Percentiles rank a stretch among this genome's conserved stretches.
phyloP scores from a whole-genome alignment of 2,329 filamentous ascomycete species.

The Penicillium sp. region DNA sequence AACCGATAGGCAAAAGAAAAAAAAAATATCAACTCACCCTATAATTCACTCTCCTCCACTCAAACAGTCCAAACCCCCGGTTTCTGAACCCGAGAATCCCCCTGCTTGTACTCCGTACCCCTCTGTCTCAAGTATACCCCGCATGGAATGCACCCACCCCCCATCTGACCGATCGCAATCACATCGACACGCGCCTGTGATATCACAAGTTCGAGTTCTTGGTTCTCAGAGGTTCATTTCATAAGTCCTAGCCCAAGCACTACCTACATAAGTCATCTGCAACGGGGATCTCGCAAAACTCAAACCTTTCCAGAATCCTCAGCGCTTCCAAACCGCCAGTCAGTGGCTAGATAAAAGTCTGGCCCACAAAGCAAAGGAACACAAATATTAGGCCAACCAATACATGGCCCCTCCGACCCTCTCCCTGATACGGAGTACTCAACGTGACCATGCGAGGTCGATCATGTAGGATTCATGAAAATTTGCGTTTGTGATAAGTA shows the following conservation, averaged over 20 bases:
- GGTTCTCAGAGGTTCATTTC: not conserved
- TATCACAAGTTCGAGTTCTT: not conserved
- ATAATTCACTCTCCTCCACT: not conserved
- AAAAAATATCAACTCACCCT: not conserved
- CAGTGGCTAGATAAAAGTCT: constrained; percentile 9
- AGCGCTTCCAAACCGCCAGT: constrained; percentile 7
- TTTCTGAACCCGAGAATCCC: not conserved
- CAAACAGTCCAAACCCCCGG: not conserved
- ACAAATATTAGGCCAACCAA: constrained; percentile 9
- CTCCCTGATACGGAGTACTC: constrained; percentile 8
- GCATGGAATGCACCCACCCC: not conserved
- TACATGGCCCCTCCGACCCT: constrained; percentile 8
- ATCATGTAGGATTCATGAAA: constrained; percentile 12
- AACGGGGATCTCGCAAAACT: constrained; percentile 16
- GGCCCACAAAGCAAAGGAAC: not conserved
- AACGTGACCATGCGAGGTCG: constrained; percentile 21
- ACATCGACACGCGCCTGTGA: constrained; percentile 5
- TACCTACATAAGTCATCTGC: constrained; percentile 10
- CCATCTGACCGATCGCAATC: constrained; percentile 6
- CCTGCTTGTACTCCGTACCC: not conserved
- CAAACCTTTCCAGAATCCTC: constrained; percentile 16
- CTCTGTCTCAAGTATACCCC: constrained; percentile 4
- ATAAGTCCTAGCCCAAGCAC: not conserved
- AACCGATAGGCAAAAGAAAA: not conserved
- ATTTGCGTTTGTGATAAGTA: not conserved